phyloP scores from a whole-genome alignment of 768 basidiomycete genomes.

The Calocybe indica region DNA sequence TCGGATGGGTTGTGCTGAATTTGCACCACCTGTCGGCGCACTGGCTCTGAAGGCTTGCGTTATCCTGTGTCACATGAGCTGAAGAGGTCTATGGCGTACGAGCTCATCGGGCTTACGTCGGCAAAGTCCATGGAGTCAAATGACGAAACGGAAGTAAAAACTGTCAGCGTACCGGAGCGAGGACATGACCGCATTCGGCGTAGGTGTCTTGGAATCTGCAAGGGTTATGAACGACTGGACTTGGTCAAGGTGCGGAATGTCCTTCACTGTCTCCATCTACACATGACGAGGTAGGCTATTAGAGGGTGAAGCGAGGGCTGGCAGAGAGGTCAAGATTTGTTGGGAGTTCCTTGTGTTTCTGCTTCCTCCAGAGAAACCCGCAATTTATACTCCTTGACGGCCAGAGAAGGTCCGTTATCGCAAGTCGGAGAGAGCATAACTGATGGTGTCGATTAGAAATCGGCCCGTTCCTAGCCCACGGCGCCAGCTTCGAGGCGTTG shows the following conservation, averaged over 20 bases:
- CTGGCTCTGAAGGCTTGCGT: constrained; percentile 39
- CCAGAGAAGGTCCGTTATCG: constrained; percentile 9
- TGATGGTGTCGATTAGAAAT: constrained; percentile 8
- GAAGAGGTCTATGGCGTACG: constrained; percentile 26
- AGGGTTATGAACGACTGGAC: no score
- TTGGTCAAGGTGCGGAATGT: not conserved
- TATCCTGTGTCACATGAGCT: not conserved
- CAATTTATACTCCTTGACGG: constrained; percentile 2
- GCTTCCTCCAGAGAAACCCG: not conserved
- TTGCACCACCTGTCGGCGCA: constrained; percentile 64
- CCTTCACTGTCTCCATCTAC: constrained; percentile 64
- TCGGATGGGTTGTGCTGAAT: constrained; percentile 63
- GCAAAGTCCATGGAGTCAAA: not conserved
- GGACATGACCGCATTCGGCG: constrained; percentile 48
- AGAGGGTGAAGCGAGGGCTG: not conserved
- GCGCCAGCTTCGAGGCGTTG: constrained; percentile 6
- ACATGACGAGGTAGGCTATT: constrained; percentile 39
- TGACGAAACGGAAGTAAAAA: no score
- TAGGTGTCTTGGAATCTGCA: constrained; percentile 62
- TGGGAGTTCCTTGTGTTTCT: not conserved
- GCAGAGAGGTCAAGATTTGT: not conserved
- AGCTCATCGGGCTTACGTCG: constrained; percentile 50
- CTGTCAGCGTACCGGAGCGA: constrained; percentile 38
- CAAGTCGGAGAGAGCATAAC: constrained; percentile 4
- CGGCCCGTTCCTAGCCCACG: constrained; percentile 5